Base-by-base conservation (phyloP, 805 yeast species). In the Kuraishia cidri region DNA sequence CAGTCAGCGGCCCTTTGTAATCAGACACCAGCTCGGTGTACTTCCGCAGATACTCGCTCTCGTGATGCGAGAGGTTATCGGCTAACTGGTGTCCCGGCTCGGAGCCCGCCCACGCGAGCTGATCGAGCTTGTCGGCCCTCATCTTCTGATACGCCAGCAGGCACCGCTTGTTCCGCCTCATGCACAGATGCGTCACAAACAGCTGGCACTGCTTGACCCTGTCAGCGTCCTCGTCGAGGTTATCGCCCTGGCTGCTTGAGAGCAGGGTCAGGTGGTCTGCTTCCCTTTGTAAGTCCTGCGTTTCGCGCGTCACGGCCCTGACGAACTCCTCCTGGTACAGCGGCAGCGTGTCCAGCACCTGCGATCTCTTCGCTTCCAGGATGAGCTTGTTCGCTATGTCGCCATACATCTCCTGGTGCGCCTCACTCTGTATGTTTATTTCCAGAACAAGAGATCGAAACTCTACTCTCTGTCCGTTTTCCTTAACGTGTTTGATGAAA, bases 121-220 rank as follows among this genome's bases (percentile, higher is more conserved):
- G 75, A 36, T 69, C 83, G 27, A 92, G 55, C 37, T 75, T 70
- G 29, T 70, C 72, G 3, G 90, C 75, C 33, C 98, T 62, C 22
- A 74, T 66, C 38, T 68, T 66, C 49, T 88, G 84, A 48, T 92
- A 87, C 0, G 95, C 96, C 32, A 92, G 51, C 24, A 92, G 50
- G 52, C 97, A 86, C 32, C 98, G 61, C 52, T 92, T 94, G 60
- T 94, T 88, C 32, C 97, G 60, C 39, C 92, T 69, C 77, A 87
- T 76, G 28, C 86, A 75, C 18, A 88, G 56, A 40, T 77, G 79
- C 5, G 82, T 74, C 5, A 83, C 82, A 49, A 80, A 77, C 12
- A 71, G 56, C 42, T 76, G 85, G 38, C 83, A 73, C 46, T 76
- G 73, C 33, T 71, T 66, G 25, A 72, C 62, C 39, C 72, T 62